A percentile compares a stretch with the other conserved stretches of the same genome.
phyloP scores from a whole-genome alignment of 1,284 basidiomycete species.

The Cutaneotrichosporon dermatis region DNA sequence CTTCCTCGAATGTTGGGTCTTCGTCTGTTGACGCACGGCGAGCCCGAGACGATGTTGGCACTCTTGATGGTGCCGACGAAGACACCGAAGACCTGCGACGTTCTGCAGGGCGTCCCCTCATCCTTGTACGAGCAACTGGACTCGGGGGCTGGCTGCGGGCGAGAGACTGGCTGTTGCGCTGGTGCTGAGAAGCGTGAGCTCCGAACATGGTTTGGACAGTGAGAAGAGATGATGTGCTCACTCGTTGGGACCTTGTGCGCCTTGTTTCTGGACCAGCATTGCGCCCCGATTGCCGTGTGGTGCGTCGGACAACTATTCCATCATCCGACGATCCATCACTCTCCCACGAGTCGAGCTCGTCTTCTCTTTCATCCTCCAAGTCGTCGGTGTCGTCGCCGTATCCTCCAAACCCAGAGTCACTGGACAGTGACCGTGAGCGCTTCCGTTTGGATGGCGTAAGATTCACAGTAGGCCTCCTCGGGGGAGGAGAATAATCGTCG shows the following conservation, averaged over 20 bases:
- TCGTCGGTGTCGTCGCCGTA: slow-evolving; percentile 5
- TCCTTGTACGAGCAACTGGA: too few relatives aligned
- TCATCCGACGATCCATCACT: not conserved
- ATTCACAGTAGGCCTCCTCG: not conserved
- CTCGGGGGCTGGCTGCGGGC: too few relatives aligned
- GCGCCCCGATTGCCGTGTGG: not conserved
- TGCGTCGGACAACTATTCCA: not conserved
- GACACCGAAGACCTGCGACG: too few relatives aligned
- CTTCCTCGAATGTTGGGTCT: slow-evolving; percentile 7
- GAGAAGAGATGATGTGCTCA: not conserved
- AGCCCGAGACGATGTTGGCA: not conserved
- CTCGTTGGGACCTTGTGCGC: not conserved
- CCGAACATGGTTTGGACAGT: too few relatives aligned
- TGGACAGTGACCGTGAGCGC: not conserved
- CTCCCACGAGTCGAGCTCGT: not conserved
- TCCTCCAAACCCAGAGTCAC: not conserved
- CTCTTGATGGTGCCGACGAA: too few relatives aligned
- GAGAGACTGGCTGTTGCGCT: too few relatives aligned
- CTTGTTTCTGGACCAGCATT: not conserved
- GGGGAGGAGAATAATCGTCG: not conserved
- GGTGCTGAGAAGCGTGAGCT: too few relatives aligned
- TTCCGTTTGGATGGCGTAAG: not conserved
- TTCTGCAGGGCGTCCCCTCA: too few relatives aligned
- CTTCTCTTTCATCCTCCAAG: not conserved
- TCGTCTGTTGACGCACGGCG: not conserved